phyloP scores from a whole-genome alignment of 192 early-diverging fungal species.

The Podila epicladia region DNA sequence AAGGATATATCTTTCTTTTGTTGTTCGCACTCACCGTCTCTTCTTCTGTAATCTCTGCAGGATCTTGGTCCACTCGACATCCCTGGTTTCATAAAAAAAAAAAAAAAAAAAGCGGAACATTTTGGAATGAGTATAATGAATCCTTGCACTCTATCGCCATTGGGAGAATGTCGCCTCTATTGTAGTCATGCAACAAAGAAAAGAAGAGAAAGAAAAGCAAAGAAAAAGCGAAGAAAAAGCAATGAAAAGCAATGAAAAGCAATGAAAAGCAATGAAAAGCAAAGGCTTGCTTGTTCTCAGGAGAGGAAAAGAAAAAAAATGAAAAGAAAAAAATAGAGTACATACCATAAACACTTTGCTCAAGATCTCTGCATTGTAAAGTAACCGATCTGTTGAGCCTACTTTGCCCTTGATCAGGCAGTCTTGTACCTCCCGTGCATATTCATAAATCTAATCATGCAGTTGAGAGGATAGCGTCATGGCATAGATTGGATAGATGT shows the following conservation, averaged over 20 bases:
- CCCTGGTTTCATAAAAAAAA: constrained; percentile 12
- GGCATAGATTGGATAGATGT: not conserved
- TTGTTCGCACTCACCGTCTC: constrained; percentile 13
- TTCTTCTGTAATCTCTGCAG: constrained; percentile 21
- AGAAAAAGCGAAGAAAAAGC: not conserved
- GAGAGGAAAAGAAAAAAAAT: not conserved
- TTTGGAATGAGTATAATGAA: not conserved
- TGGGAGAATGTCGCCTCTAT: no score
- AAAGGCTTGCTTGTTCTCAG: not conserved
- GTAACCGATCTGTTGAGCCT: constrained; percentile 39
- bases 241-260: not conserved
- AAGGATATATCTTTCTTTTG: not conserved
- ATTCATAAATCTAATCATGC: constrained; percentile 39
- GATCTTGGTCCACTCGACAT: constrained; percentile 40
- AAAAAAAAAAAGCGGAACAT: not conserved
- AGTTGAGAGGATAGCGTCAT: not conserved
- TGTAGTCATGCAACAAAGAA: not conserved
- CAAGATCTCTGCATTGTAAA: constrained; percentile 45
- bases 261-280: not conserved
- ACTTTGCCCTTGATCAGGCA: constrained; percentile 45
- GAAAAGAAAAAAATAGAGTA: not conserved
- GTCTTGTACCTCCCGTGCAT: constrained; percentile 46
- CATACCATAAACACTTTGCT: constrained; percentile 48
- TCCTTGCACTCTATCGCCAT: not conserved
- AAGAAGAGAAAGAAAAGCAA: not conserved